Evolutionary conservation across 306 rosid species (phyloP).

Genomic region (Fragaria iinumae): DNA sequence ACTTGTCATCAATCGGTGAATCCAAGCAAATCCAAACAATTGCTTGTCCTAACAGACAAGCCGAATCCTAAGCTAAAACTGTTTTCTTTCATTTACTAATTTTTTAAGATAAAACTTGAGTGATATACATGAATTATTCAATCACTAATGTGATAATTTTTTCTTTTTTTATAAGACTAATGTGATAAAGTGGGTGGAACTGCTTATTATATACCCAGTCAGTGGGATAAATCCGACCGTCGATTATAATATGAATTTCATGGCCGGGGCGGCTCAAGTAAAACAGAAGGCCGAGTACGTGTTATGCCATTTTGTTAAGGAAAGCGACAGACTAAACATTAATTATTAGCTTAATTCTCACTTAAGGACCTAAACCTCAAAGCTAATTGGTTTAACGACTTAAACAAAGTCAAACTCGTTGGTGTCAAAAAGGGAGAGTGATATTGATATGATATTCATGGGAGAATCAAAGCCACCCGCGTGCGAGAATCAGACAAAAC

Average conservation of each 20-base stretch:
- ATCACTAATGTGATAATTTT: too few species aligned
- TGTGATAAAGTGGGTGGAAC: too few species aligned
- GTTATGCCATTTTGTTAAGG: background rate
- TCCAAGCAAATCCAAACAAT: too few species aligned
- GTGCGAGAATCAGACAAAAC: slow-evolving; percentile 20
- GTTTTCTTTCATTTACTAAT: too few species aligned
- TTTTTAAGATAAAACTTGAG: too few species aligned
- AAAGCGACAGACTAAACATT: background rate
- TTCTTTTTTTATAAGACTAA: too few species aligned
- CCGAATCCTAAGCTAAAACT: too few species aligned
- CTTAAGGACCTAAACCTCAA: background rate
- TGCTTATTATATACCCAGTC: too few species aligned
- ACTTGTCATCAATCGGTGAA: too few species aligned
- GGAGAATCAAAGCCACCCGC: slow-evolving; percentile 29
- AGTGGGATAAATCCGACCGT: too few species aligned
- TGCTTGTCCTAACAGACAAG: too few species aligned
- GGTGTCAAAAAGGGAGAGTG: slow-evolving; percentile 22
- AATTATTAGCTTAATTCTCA: background rate
- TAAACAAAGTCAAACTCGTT: slow-evolving; percentile 1
- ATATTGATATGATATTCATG: slow-evolving; percentile 11
- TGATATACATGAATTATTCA: too few species aligned
- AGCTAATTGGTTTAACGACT: background rate
- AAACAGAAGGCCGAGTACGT: background rate
- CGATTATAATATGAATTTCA: background rate
- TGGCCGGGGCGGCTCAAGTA: background rate